Percentiles rank a stretch among this genome's conserved stretches.
Evolutionary conservation across 129 eudicot genomes (phyloP).

Genomic region (Solidago caesia): DNA sequence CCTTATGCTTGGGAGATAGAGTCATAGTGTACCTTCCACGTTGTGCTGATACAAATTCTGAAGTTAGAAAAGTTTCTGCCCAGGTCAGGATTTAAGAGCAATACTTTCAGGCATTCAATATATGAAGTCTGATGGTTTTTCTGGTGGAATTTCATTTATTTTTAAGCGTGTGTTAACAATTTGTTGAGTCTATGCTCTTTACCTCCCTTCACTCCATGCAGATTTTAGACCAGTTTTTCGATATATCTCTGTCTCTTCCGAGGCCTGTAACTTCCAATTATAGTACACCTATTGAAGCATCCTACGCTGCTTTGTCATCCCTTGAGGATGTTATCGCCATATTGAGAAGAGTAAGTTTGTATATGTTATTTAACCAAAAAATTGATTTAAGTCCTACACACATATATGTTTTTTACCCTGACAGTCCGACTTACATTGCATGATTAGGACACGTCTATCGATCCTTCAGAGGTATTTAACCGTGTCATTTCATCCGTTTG

Average conservation of each 20-base stretch:
- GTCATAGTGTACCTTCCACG: constrained; percentile 87
- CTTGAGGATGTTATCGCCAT: constrained; percentile 96
- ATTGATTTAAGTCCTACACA: background rate
- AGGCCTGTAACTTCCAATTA: constrained; percentile 54
- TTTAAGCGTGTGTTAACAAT: background rate
- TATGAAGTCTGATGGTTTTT: background rate
- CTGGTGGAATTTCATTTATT: background rate
- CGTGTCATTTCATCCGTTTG: constrained; percentile 86
- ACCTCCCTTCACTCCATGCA: constrained; percentile 39
- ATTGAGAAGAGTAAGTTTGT: constrained; percentile 67
- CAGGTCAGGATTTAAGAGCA: constrained; percentile 54
- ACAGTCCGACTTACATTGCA: constrained; percentile 8
- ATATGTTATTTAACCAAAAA: background rate
- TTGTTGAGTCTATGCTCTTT: constrained; percentile 13
- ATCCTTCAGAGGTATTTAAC: constrained; percentile 96
- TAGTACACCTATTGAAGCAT: constrained; percentile 55
- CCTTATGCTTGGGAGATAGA: constrained; percentile 86
- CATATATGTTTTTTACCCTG: background rate
- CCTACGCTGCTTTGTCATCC: constrained; percentile 80
- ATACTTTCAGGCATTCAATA: background rate
- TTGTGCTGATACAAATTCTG: constrained; percentile 89
- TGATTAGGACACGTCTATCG: constrained; percentile 91
- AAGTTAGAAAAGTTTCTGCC: constrained; percentile 81
- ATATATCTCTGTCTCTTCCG: constrained; percentile 80
- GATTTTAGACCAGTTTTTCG: constrained; percentile 86